These are phyloP conservation scores for Alternaria consortialis DNA, from an alignment of 2,329 filamentous ascomycete genomes.

Conservation along the genomic window DNA sequence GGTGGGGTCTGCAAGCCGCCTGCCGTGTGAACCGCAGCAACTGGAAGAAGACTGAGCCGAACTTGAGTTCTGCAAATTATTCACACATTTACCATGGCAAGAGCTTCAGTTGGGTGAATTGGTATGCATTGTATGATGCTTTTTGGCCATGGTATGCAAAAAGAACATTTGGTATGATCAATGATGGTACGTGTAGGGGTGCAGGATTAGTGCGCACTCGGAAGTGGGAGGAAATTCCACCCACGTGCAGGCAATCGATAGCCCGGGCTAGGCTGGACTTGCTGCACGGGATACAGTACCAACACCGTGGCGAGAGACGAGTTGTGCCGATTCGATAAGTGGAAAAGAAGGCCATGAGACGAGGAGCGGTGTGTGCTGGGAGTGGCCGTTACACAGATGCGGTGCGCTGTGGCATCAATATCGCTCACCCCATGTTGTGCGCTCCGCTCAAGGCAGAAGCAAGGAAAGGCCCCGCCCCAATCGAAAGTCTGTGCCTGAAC, in stretches of 20 bases:
- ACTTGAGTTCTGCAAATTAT: not conserved
- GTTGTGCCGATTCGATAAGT: not conserved
- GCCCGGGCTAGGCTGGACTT: not conserved
- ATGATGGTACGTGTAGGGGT: not conserved
- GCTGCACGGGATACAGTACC: constrained; percentile 16
- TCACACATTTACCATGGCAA: not conserved
- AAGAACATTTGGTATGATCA: constrained; percentile 1
- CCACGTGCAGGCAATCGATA: not conserved
- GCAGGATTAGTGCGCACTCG: not conserved
- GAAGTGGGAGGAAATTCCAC: not conserved
- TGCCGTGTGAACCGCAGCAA: not conserved
- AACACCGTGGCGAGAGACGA: constrained; percentile 26
- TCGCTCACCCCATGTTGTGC: constrained; percentile 33
- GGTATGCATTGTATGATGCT: not conserved
- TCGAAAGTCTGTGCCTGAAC: constrained; percentile 24
- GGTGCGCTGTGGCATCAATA: constrained; percentile 45
- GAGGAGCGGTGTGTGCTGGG: constrained; percentile 43
- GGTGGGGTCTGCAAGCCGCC: not conserved
- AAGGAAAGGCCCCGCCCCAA: constrained; percentile 22
- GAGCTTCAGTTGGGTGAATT: constrained; percentile 4
- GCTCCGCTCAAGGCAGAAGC: constrained; percentile 13
- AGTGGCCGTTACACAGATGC: constrained; percentile 38
- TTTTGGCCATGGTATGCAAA: not conserved
- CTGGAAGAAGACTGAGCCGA: not conserved
- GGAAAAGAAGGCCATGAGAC: constrained; percentile 15